phyloP scores from a whole-genome alignment of 2,329 filamentous ascomycete species.

The Phialophora macrospora region DNA sequence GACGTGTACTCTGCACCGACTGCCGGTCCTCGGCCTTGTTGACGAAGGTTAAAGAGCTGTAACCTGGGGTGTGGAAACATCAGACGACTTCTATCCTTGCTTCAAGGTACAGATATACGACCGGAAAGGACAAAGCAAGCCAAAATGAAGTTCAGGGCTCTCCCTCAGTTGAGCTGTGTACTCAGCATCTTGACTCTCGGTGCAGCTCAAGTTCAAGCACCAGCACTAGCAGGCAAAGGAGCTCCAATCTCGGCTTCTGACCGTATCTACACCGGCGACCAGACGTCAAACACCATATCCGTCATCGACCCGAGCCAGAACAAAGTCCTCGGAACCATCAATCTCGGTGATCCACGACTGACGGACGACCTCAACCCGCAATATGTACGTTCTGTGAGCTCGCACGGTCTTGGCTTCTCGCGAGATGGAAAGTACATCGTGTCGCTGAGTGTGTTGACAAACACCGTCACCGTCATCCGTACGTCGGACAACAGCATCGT shows the following conservation, averaged over 20 bases:
- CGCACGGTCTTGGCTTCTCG: slow-evolving; percentile 9
- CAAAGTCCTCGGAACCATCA: slow-evolving; percentile 10
- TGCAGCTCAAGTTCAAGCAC: slow-evolving; percentile 7
- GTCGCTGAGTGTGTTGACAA: slow-evolving; percentile 3
- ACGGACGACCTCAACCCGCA: slow-evolving; percentile 7
- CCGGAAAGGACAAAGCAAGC: too few species aligned
- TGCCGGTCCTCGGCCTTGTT: too few species aligned
- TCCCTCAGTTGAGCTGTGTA: too few species aligned
- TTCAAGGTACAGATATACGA: too few species aligned
- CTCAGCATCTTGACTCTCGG: too few species aligned
- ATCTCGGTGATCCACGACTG: neutral
- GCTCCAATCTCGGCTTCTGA: slow-evolving; percentile 5
- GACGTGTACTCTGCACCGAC: too few species aligned
- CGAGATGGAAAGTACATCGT: slow-evolving; percentile 14
- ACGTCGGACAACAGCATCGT: slow-evolving; percentile 11
- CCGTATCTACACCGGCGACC: slow-evolving; percentile 12
- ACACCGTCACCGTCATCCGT: slow-evolving; percentile 10
- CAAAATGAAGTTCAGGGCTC: too few species aligned
- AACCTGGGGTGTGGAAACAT: too few species aligned
- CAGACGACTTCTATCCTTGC: too few species aligned
- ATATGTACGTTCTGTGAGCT: slow-evolving; percentile 5
- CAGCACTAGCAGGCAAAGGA: slow-evolving; percentile 3
- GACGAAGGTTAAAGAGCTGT: too few species aligned
- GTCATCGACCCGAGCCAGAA: slow-evolving; percentile 1
- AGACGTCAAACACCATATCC: slow-evolving; percentile 11